Conservation (phyloP, 2,329 filamentous ascomycete genomes). For the Ceratocystis papillata region DNA sequence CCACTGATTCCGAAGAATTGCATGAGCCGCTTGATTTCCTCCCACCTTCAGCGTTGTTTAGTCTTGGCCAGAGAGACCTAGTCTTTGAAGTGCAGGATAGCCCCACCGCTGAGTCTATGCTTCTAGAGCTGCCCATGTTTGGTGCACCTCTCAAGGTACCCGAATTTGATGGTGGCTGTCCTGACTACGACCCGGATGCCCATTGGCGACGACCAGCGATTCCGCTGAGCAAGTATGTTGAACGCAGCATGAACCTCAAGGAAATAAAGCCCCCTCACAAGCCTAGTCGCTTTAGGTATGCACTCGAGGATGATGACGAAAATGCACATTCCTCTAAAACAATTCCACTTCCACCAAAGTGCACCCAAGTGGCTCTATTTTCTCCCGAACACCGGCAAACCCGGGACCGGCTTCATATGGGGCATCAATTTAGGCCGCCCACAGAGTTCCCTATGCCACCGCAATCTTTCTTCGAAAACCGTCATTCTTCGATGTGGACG, state of each 20-base stretch:
- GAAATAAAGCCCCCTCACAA: conserved; percentile 57
- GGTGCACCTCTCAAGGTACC: conserved; percentile 51
- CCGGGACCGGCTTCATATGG: conserved; percentile 77
- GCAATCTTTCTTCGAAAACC: conserved; percentile 78
- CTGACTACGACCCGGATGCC: conserved; percentile 55
- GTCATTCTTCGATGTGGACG: conserved; percentile 84
- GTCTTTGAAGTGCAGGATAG: conserved; percentile 68
- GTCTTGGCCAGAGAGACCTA: conserved; percentile 69
- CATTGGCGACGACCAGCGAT: conserved; percentile 67
- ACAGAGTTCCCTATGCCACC: conserved; percentile 86
- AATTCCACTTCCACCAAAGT: conserved; percentile 52
- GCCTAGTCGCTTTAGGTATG: conserved; percentile 72
- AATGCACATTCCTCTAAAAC: conserved; percentile 27
- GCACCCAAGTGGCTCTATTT: conserved; percentile 74
- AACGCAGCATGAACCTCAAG: conserved; percentile 64
- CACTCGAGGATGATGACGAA: conserved; percentile 58
- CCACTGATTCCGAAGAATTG: conserved; percentile 32
- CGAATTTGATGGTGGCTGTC: conserved; percentile 45
- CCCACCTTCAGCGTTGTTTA: conserved; percentile 70
- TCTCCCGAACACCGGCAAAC: conserved; percentile 80
- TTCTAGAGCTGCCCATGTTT: conserved; percentile 74
- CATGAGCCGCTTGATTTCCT: conserved; percentile 38
- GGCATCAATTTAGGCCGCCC: conserved; percentile 85
- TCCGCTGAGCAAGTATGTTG: conserved; percentile 76
- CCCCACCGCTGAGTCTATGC: conserved; percentile 60